Evolutionary conservation across 805 yeast genomes (phyloP), one percentile per base, ranked within the genome.

Genomic region (Myxozyma mucilagina): DNA sequence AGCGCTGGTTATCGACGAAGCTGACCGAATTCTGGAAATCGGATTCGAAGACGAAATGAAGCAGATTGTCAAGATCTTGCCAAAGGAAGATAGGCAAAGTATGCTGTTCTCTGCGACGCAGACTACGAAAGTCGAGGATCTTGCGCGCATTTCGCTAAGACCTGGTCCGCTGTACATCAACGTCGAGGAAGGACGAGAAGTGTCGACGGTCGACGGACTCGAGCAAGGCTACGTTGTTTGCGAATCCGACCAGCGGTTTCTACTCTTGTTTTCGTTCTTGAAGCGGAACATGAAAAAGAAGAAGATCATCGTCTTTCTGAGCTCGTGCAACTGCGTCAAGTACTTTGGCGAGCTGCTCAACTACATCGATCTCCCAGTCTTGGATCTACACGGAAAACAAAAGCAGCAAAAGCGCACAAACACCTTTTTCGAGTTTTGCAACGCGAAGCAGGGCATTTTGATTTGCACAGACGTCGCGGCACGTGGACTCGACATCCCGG

Each of bases 91-190:
- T 67, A 87, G 99, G 77, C 99, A 94, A 76, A 82, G 96, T 44
- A 93, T 94, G 98, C 79, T 94, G 66, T 94, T 94, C 73, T 93
- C 98, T n/a, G 99, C 99, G 51, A 94, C 99, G 0, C 99, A 94
- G 76, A 94, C 99, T 35, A 94, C 98, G 44, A 94, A 96, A 77
- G 99, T 94, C 66, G 98, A 94, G 75, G 99, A 94, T 78, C 81
- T 94, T 72, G 99, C 99, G 14, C 84, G 99, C 76, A 93, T 94
- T 56, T 93, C 99, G 2, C 80, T 96, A 70, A 86, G 96, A 74
- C 87, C 92, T 55, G 97, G 97, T 48, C 98, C 99, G 11, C 75
- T 84, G 44, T 96, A 92, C 76, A 94, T 94, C 67, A 94, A 93
- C 72, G 99, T 94, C 53, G 97, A 89, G 65, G 85, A 87, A 51